Conservation (phyloP, 129 eudicot species). For the Flaveria linearis region DNA sequence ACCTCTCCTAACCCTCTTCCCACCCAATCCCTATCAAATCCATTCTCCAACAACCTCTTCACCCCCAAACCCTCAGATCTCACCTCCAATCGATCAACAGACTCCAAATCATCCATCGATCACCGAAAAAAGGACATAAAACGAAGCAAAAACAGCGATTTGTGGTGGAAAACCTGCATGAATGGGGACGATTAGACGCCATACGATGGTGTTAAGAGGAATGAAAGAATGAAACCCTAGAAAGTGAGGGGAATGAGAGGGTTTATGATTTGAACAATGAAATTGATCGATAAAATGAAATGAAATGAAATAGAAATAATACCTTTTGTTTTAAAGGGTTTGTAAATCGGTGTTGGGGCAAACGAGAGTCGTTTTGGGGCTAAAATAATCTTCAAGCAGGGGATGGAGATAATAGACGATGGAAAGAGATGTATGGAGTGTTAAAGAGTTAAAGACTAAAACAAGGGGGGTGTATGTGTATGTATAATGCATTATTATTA, state of each 20-base stretch:
- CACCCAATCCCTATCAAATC: slow-evolving; percentile 27
- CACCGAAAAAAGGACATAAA: slow-evolving; percentile 14
- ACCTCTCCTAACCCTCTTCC: slow-evolving; percentile 41
- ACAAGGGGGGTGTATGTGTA: not conserved
- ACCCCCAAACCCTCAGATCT: slow-evolving; percentile 30
- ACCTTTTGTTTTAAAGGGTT: slow-evolving; percentile 59
- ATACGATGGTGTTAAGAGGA: slow-evolving; percentile 25
- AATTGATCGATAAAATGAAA: slow-evolving; percentile 19
- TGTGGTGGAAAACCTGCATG: slow-evolving; percentile 51
- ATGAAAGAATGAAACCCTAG: slow-evolving; percentile 57
- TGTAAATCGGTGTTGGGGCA: slow-evolving; percentile 28
- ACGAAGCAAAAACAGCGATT: not conserved
- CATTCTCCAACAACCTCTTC: slow-evolving; percentile 40
- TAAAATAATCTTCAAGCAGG: slow-evolving; percentile 35
- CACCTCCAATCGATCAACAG: slow-evolving; percentile 23
- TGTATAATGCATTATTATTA: not conserved
- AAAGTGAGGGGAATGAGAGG: slow-evolving; percentile 28
- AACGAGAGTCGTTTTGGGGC: slow-evolving; percentile 10
- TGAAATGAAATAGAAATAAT: slow-evolving; percentile 19
- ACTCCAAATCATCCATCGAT: slow-evolving; percentile 47
- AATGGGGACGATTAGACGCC: slow-evolving; percentile 39
- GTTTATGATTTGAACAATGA: slow-evolving; percentile 30
- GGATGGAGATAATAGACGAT: slow-evolving; percentile 22
- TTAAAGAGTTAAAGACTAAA: not conserved
- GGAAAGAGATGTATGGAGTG: slow-evolving; percentile 17